Conservation (phyloP, 2,329 filamentous ascomycete species). For the Chrysoporthe puriensis region DNA sequence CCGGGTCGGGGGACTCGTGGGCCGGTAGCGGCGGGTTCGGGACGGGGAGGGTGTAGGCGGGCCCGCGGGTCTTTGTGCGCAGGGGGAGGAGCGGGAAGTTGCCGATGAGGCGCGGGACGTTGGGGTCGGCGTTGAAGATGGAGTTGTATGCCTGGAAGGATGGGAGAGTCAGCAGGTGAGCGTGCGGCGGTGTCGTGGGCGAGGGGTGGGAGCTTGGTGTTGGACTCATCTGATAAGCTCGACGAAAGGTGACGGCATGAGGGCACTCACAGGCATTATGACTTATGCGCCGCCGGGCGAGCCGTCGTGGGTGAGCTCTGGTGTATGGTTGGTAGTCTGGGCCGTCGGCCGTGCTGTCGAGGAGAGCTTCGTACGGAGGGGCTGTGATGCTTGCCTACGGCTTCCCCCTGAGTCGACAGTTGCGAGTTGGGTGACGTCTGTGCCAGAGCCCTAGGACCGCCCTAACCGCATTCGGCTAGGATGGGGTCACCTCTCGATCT, state of each 20-base stretch:
- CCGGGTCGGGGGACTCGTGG: slow-evolving; percentile 72
- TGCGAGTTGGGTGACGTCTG: slow-evolving; percentile 11
- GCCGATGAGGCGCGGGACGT: slow-evolving; percentile 64
- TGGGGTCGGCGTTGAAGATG: slow-evolving; percentile 87
- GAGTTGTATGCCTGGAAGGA: slow-evolving; percentile 86
- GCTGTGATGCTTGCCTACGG: slow-evolving; percentile 11
- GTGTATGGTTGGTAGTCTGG: background rate
- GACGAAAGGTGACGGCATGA: too few species aligned
- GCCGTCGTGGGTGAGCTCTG: slow-evolving; percentile 30
- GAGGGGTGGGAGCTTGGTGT: background rate
- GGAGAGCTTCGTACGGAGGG: background rate
- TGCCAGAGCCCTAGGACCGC: background rate
- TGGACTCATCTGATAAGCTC: background rate
- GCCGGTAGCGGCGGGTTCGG: slow-evolving; percentile 61
- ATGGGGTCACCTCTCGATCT: background rate
- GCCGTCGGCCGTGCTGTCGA: slow-evolving; percentile 4
- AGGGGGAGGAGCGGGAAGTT: slow-evolving; percentile 96
- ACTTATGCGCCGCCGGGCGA: slow-evolving; percentile 25
- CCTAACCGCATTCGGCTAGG: background rate
- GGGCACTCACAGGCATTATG: slow-evolving; percentile 32
- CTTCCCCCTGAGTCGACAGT: slow-evolving; percentile 15
- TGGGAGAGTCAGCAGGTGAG: slow-evolving; percentile 32
- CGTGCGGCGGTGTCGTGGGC: slow-evolving; percentile 4
- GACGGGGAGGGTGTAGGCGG: slow-evolving; percentile 79
- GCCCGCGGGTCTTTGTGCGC: slow-evolving; percentile 93